Evolutionary conservation across 129 eudicot genomes (phyloP).

Genomic region (Tanacetum coccineum): DNA sequence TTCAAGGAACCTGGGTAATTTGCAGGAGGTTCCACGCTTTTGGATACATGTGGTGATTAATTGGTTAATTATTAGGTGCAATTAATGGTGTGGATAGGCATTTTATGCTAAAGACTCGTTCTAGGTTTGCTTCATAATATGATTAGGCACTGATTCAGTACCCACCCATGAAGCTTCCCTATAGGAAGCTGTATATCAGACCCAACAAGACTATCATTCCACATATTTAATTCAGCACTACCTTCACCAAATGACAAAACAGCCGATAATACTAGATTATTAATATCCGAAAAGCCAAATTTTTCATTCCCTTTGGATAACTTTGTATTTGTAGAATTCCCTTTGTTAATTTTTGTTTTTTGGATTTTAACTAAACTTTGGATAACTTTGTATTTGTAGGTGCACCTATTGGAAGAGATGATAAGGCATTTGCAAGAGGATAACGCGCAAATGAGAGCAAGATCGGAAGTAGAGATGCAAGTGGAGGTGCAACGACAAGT

Average conservation of each 20-base stretch:
- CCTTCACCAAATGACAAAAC: constrained; percentile 47
- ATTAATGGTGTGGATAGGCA: too few relatives aligned
- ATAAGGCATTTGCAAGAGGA: too few relatives aligned
- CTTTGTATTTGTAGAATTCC: constrained; percentile 40
- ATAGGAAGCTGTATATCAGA: constrained; percentile 59
- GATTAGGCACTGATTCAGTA: too few relatives aligned
- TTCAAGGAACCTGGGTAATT: constrained; percentile 7
- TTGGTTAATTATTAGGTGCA: constrained; percentile 25
- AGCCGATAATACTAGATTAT: constrained; percentile 68
- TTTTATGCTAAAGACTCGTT: too few relatives aligned
- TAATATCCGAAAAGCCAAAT: constrained; percentile 45
- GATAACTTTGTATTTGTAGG: too few relatives aligned
- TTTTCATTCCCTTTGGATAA: constrained; percentile 21
- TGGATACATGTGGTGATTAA: constrained; percentile 24
- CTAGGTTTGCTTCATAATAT: constrained; percentile 26
- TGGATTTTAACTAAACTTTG: too few relatives aligned
- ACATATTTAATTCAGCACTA: constrained; percentile 35
- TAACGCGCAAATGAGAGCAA: too few relatives aligned
- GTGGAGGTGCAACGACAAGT: too few relatives aligned
- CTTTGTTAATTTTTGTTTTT: too few relatives aligned
- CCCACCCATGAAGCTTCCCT: constrained; percentile 67
- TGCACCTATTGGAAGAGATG: too few relatives aligned
- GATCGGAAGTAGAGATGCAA: too few relatives aligned
- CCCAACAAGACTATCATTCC: constrained; percentile 32
- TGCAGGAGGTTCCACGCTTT: constrained; percentile 22